phyloP scores from a whole-genome alignment of 2,329 filamentous ascomycete species.

The Talaromyces rugulosus region DNA sequence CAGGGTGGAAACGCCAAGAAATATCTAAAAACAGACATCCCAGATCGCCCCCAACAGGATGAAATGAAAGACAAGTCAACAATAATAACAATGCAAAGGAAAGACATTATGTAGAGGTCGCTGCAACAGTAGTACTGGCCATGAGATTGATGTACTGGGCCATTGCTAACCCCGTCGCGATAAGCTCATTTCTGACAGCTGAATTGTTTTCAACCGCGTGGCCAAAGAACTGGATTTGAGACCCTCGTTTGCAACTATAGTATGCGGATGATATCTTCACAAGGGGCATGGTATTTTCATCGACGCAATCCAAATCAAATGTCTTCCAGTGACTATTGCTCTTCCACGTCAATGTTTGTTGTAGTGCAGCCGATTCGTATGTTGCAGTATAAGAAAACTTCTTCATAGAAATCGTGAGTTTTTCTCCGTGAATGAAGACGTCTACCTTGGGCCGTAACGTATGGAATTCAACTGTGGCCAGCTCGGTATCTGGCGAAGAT shows the following conservation, averaged over 20 bases:
- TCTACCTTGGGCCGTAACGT: background rate
- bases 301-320: background rate
- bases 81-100: background rate
- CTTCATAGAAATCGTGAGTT: background rate
- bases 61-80: background rate
- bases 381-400: background rate
- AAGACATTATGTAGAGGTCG: background rate
- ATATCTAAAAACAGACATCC: background rate
- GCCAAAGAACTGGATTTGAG: background rate
- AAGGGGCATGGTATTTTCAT: constrained; percentile 45
- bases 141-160: background rate
- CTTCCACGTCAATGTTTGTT: background rate
- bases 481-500: background rate
- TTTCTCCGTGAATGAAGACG: background rate
- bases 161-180: background rate
- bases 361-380: background rate
- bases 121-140: background rate
- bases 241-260: background rate
- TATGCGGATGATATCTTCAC: background rate
- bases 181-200: background rate
- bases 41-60: background rate
- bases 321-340: background rate
- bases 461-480: background rate
- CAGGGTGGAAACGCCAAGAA: background rate
- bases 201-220: background rate